These are phyloP conservation scores for Globisporangium megalacanthum DNA, from an alignment of 352 stramenopile species.

Conservation along the genomic window DNA sequence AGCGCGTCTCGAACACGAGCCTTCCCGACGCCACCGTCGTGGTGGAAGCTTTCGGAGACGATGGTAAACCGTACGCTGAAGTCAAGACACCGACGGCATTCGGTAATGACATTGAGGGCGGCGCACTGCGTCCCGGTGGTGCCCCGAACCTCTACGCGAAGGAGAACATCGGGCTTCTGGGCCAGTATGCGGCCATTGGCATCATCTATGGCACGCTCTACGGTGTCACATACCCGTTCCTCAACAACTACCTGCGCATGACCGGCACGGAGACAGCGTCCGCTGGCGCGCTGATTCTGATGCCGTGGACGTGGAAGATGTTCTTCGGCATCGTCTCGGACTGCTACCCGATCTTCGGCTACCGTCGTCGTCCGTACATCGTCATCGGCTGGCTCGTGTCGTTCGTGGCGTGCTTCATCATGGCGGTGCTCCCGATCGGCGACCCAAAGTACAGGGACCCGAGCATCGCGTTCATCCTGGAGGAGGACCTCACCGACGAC, in stretches of 20 bases:
- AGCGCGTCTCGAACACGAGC: slow-evolving; percentile 18
- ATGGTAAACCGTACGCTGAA: slow-evolving; percentile 11
- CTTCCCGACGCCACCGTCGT: background rate
- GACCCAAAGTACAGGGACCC: slow-evolving; percentile 10
- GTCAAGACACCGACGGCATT: slow-evolving; percentile 17
- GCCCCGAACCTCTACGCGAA: slow-evolving; percentile 25
- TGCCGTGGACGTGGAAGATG: slow-evolving; percentile 12
- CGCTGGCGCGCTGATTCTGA: slow-evolving; percentile 12
- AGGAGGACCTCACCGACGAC: slow-evolving; percentile 19
- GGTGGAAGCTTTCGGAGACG: background rate
- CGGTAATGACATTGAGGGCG: slow-evolving; percentile 22
- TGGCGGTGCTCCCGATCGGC: slow-evolving; percentile 11
- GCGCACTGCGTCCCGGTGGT: slow-evolving; percentile 31
- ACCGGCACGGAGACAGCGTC: slow-evolving; percentile 14
- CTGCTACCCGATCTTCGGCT: slow-evolving; percentile 1
- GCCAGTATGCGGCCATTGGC: slow-evolving; percentile 40
- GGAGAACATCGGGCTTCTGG: slow-evolving; percentile 35
- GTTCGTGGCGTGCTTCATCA: slow-evolving; percentile 6
- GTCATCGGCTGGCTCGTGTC: slow-evolving; percentile 18
- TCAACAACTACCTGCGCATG: slow-evolving; percentile 17
- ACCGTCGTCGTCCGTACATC: slow-evolving; percentile 23
- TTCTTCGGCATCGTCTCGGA: slow-evolving; percentile 1
- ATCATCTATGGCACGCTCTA: slow-evolving; percentile 44
- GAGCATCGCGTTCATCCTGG: background rate
- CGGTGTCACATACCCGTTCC: slow-evolving; percentile 12